These are phyloP conservation scores for Rhodotorula graminis DNA, from an alignment of 768 basidiomycete species.

Conservation along the genomic window DNA sequence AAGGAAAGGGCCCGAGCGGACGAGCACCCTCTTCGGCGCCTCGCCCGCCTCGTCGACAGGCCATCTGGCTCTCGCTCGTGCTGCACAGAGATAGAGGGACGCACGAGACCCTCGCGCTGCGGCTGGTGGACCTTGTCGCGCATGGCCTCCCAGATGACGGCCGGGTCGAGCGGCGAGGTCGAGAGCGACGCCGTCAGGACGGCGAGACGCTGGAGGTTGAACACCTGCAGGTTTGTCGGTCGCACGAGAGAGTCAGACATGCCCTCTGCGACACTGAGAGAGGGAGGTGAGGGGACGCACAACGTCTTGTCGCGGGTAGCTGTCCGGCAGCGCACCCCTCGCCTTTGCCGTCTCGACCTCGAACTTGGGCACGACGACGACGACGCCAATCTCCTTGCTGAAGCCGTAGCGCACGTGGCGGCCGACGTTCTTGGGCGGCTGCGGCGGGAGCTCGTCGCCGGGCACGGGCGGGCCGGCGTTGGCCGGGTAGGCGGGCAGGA, in stretches of 20 bases:
- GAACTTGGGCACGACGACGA: slow-evolving; percentile 91
- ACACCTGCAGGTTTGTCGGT: slow-evolving; percentile 61
- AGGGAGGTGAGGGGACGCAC: slow-evolving; percentile 53
- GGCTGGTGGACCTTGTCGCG: slow-evolving; percentile 97
- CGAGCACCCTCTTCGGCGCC: no score
- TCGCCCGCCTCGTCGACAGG: no score
- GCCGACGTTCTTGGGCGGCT: slow-evolving; percentile 83
- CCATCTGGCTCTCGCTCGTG: no score
- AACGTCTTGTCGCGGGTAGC: slow-evolving; percentile 83
- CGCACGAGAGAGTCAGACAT: background rate
- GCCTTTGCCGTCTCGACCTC: slow-evolving; percentile 95
- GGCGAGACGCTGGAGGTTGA: slow-evolving; percentile 92
- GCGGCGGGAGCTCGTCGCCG: slow-evolving; percentile 59
- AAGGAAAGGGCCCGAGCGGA: background rate
- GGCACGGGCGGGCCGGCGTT: slow-evolving; percentile 58
- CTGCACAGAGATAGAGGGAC: background rate
- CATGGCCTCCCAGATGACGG: slow-evolving; percentile 99
- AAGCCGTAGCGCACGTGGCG: slow-evolving; percentile 88
- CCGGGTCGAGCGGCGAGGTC: slow-evolving; percentile 84
- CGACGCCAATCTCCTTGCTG: slow-evolving; percentile 75
- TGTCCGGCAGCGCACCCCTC: slow-evolving; percentile 73
- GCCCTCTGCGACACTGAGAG: background rate
- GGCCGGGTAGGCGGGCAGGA: slow-evolving; percentile 88
- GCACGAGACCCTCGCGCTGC: slow-evolving; percentile 68
- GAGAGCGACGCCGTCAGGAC: slow-evolving; percentile 91